Evolutionary conservation across 306 rosid genomes (phyloP).

Genomic region (Cicer yamashitae): DNA sequence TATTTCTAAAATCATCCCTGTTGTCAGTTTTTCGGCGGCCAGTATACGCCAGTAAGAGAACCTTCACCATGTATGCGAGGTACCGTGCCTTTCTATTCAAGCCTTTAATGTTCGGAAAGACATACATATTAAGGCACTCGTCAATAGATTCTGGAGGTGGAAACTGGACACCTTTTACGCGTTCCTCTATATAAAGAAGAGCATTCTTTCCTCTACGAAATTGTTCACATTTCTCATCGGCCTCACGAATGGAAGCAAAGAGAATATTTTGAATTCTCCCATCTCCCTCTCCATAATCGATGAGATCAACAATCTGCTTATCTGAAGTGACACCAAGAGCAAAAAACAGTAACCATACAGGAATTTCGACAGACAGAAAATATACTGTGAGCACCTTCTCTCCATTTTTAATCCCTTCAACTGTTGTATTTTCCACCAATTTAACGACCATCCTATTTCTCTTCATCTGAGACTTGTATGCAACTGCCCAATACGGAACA

Average conservation of each 20-base stretch:
- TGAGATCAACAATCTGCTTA: constrained; percentile 73
- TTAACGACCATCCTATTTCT: constrained; percentile 76
- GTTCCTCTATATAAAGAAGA: constrained; percentile 48
- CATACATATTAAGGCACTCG: constrained; percentile 64
- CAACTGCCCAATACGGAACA: constrained; percentile 67
- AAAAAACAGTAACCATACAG: constrained; percentile 86
- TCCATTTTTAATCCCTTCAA: constrained; percentile 66
- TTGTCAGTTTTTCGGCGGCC: constrained; percentile 82
- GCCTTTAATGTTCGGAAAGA: constrained; percentile 71
- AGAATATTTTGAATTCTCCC: constrained; percentile 65
- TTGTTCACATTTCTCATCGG: constrained; percentile 58
- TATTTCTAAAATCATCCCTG: constrained; percentile 88
- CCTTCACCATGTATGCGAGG: constrained; percentile 94
- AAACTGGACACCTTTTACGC: constrained; percentile 60
- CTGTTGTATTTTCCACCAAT: constrained; percentile 55
- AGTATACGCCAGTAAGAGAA: constrained; percentile 72
- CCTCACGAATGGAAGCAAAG: constrained; percentile 75
- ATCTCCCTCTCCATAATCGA: constrained; percentile 66
- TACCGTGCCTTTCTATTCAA: constrained; percentile 72
- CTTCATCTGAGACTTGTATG: constrained; percentile 72
- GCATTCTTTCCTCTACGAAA: constrained; percentile 66
- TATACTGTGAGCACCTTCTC: constrained; percentile 74
- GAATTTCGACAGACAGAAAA: constrained; percentile 78
- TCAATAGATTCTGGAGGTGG: constrained; percentile 79
- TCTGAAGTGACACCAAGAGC: constrained; percentile 84